A percentile compares a stretch with the other conserved stretches of the same genome.
Evolutionary conservation across 148 eudicot species (phyloP).

Genomic region (Polygonum aviculare): DNA sequence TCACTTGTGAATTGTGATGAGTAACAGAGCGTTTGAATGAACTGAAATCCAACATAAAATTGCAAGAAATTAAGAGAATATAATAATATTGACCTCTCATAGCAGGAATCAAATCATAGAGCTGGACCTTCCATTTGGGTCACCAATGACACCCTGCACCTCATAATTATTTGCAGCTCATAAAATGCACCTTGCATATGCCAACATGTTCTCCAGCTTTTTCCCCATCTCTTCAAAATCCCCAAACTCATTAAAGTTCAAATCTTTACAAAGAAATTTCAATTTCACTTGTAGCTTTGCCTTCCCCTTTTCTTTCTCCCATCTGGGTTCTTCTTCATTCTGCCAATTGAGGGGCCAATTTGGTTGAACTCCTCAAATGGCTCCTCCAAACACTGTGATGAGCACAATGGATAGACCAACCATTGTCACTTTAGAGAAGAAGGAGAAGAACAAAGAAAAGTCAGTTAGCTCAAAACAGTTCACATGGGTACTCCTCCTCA

Average conservation of each 20-base stretch:
- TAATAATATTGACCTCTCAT: background rate
- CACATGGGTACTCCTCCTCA: constrained; percentile 44
- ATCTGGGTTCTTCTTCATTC: constrained; percentile 16
- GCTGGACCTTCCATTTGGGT: constrained; percentile 9
- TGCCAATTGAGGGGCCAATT: constrained; percentile 24
- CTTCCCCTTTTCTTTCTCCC: background rate
- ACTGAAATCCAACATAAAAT: background rate
- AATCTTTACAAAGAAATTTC: background rate
- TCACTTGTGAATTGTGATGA: no score
- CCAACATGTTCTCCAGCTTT: constrained; percentile 17
- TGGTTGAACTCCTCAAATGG: background rate
- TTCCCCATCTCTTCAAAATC: constrained; percentile 9
- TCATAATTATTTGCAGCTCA: constrained; percentile 10
- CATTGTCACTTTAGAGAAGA: constrained; percentile 19
- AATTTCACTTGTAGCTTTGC: background rate
- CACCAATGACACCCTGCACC: constrained; percentile 8
- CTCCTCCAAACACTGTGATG: constrained; percentile 32
- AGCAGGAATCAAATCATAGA: background rate
- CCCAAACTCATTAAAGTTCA: background rate
- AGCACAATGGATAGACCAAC: constrained; percentile 35
- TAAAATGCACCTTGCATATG: constrained; percentile 6
- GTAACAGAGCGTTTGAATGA: no score
- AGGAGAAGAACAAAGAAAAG: constrained; percentile 32
- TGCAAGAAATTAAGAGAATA: background rate
- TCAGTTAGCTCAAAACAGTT: constrained; percentile 33